Base-by-base conservation (phyloP, 78 protist species). In the Polysphondylium violaceum region DNA sequence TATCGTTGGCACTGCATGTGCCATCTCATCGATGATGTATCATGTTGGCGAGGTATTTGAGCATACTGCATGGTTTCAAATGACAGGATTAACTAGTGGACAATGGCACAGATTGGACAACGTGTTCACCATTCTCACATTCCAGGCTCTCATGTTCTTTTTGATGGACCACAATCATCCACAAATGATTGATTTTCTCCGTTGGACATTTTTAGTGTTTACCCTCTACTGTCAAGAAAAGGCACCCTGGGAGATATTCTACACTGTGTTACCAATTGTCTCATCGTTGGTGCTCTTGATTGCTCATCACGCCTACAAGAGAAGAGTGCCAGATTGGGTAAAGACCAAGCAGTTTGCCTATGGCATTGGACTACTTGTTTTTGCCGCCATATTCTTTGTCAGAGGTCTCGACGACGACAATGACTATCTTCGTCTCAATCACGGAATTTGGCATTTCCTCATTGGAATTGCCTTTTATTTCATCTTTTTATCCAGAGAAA, bases 41-140 rank as follows among this genome's bases (percentile, higher is more conserved):
- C 91, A 83, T 36, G 44, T 83, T 44, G 91, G 91, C 14, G 91
- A 83, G 68, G 74, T 83, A 0, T 83, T 68, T 31, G 91, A 83
- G 31, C 38, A 83, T 74, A 69, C 77, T 19, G 25, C 56, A 51
- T 83, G 91, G 91, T 83, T 83, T 51, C 29, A 69, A 58, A n/a
- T 83, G 67, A 40, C 81, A 2, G 94, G 86, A 36, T 9, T 88
- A 53, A 63, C 67, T 19, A 23, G 69, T 7, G 94, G 83, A 12
- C 85, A 88, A 56, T 88, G 94, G 94, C 94, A 88, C 40, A 21
- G 94, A 44, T 63, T 88, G 9, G 94, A 88, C 33, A 88, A 88
- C 17, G 56, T 88, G 3, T 88, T 88, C 40, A 68, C 94, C 1
- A 88, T 88, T 7, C 36, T 74, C 12, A 61, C 87, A 21, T 88